Evolutionary conservation across 1,139 yeast species (phyloP), one percentile per base, ranked within the genome.

Genomic region (Geotrichum reessii): DNA sequence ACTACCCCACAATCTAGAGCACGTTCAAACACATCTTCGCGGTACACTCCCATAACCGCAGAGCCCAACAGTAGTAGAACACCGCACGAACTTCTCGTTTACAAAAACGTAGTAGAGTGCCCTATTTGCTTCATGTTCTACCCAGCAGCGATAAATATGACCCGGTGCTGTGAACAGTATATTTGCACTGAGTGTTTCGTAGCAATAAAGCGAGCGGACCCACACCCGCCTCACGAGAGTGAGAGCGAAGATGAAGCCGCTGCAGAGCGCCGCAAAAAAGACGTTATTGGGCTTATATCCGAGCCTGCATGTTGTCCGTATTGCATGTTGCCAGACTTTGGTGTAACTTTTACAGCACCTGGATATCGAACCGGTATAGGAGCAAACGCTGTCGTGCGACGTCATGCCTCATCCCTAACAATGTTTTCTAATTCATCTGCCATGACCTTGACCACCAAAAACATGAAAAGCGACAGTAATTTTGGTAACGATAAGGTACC

Each of bases 101-200:
- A 92, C 73, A 74, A 82, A 55, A 75, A 81, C 58, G 82, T 89
- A 1, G 74, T 79, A 33, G 99, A 93, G 69, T 93, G 99, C 71
- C 98, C 99, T 11, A 93, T 93, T 64, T 93, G 99, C 70, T 93
- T 93, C 71, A 78, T 93, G 24, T 89, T 81, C 69, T 89, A 86
- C 69, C 99, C 99, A 0, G 78, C 80, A 52, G 83, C 84, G 67
- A 74, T 92, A 64, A 93, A 93, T 74, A 72, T 81, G 56, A 86
- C 96, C n/a, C 78, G 96, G 53, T 93, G 99, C 72, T 93, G 99
- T 71, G 81, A 83, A 55, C 98, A 93, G 71, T 93, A 96, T 1
- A 91, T 93, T 24, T 93, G 99, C 73, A 82, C 97, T 0, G 99
- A 93, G 73, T 93, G 99, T 71, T 93, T 93, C 80, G 97, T 92